These are phyloP conservation scores for Debaryomyces robertsiae DNA, from an alignment of 1,139 yeast genomes.

Conservation along the genomic window DNA sequence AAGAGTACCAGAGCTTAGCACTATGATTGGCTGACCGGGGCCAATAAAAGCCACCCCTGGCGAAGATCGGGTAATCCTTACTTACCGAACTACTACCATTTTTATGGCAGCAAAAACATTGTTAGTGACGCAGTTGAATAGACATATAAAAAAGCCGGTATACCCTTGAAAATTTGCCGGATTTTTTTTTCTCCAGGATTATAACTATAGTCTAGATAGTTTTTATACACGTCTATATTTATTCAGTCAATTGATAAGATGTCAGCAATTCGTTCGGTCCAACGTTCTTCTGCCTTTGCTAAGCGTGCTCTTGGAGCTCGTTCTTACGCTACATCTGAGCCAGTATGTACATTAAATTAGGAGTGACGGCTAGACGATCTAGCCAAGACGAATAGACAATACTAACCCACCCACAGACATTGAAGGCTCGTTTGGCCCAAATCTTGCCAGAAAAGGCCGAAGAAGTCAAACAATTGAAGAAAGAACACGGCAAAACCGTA, in stretches of 20 bases:
- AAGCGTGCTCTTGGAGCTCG: conserved; percentile 43
- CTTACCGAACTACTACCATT: background rate
- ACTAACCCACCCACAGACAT: conserved; percentile 42
- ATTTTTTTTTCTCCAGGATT: conserved; percentile 3
- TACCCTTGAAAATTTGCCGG: conserved; percentile 3
- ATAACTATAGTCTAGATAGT: conserved; percentile 7
- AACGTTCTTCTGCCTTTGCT: conserved; percentile 37
- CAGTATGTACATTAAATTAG: conserved; percentile 36
- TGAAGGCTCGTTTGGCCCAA: conserved; percentile 92
- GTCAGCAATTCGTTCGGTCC: conserved; percentile 45
- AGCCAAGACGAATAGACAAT: too few relatives aligned
- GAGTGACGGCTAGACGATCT: background rate
- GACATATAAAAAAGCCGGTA: conserved; percentile 7
- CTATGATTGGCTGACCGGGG: conserved; percentile 7
- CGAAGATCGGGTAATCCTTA: conserved; percentile 7
- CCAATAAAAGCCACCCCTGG: conserved; percentile 6
- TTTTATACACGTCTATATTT: conserved; percentile 4
- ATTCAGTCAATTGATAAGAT: conserved; percentile 19
- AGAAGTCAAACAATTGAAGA: conserved; percentile 85
- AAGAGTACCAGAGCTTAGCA: conserved; percentile 1
- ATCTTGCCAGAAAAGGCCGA: conserved; percentile 90
- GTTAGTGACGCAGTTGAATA: conserved; percentile 3
- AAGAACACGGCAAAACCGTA: conserved; percentile 85
- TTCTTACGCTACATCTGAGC: conserved; percentile 57
- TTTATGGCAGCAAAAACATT: conserved; percentile 1